phyloP scores from a whole-genome alignment of 495 filamentous ascomycete species.

The Annulohypoxylon stygium region DNA sequence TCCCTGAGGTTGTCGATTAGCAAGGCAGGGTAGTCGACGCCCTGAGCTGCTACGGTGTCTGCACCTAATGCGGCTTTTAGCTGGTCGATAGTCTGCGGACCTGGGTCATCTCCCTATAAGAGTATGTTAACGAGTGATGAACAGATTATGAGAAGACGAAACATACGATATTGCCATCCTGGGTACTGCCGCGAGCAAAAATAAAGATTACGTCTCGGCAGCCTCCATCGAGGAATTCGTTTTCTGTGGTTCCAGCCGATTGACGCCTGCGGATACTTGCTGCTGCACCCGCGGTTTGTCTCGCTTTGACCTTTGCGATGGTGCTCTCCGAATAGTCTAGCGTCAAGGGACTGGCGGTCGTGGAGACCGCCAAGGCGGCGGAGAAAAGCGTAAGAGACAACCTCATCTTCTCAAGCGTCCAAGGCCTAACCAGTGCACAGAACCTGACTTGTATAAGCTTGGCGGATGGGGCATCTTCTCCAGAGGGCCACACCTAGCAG shows the following conservation, averaged over 20 bases:
- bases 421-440: background rate
- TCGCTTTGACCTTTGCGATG: conserved; percentile 32
- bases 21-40: conserved; percentile 55
- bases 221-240: conserved; percentile 59
- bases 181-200: conserved; percentile 65
- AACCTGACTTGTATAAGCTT: background rate
- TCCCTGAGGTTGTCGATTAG: conserved; percentile 54
- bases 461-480: background rate
- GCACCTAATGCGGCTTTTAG: conserved; percentile 49
- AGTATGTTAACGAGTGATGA: background rate
- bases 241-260: conserved; percentile 50
- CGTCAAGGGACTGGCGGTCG: conserved; percentile 46
- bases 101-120: conserved; percentile 37
- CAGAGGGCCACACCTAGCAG: background rate
- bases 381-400: conserved; percentile 38
- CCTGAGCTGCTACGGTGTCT: conserved; percentile 53
- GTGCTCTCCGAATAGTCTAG: conserved; percentile 45
- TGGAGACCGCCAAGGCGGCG: conserved; percentile 36
- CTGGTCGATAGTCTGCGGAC: conserved; percentile 48
- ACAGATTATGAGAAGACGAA: background rate
- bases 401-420: conserved; percentile 36
- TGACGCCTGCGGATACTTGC: conserved; percentile 11
- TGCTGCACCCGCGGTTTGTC: conserved; percentile 3
- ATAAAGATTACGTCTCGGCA: conserved; percentile 66
- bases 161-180: conserved; percentile 66